These are phyloP conservation scores for Akanthomyces muscarius DNA, from an alignment of 2,329 filamentous ascomycete species.

Conservation along the genomic window DNA sequence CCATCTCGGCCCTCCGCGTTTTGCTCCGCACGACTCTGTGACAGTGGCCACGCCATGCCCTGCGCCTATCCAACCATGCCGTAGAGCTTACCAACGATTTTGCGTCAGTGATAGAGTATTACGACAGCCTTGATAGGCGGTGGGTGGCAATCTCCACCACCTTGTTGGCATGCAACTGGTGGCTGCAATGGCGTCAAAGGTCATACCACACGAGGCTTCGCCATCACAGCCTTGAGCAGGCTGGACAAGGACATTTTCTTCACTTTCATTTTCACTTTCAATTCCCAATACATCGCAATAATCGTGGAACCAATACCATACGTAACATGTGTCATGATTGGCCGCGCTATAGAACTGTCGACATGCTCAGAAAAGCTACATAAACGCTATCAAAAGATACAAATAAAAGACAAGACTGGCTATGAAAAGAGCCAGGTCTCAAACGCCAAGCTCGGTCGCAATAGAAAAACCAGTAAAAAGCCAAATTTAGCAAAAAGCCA, in stretches of 20 bases:
- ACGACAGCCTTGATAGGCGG: slow-evolving; percentile 1
- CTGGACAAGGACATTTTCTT: too few relatives aligned
- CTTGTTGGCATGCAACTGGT: too few relatives aligned
- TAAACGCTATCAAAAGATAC: neutral
- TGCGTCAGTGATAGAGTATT: slow-evolving; percentile 4
- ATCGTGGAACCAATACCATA: neutral
- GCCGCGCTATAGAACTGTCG: neutral
- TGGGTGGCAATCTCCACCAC: neutral
- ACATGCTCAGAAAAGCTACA: neutral
- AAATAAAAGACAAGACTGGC: neutral
- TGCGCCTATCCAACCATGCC: slow-evolving; percentile 1
- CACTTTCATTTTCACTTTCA: too few relatives aligned
- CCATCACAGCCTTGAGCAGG: too few relatives aligned
- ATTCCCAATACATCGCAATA: neutral
- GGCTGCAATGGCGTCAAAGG: too few relatives aligned
- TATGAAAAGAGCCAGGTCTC: neutral
- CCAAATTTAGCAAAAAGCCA: neutral
- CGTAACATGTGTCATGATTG: too few relatives aligned
- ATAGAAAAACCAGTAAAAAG: neutral
- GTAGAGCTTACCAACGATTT: neutral
- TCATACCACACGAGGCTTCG: too few relatives aligned
- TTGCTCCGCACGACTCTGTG: neutral
- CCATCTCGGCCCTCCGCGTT: slow-evolving; percentile 11
- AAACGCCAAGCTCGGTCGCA: neutral
- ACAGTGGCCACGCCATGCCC: neutral